These are phyloP conservation scores for Stellera chamaejasme DNA, from an alignment of 345 rosid genomes.

Conservation along the genomic window DNA sequence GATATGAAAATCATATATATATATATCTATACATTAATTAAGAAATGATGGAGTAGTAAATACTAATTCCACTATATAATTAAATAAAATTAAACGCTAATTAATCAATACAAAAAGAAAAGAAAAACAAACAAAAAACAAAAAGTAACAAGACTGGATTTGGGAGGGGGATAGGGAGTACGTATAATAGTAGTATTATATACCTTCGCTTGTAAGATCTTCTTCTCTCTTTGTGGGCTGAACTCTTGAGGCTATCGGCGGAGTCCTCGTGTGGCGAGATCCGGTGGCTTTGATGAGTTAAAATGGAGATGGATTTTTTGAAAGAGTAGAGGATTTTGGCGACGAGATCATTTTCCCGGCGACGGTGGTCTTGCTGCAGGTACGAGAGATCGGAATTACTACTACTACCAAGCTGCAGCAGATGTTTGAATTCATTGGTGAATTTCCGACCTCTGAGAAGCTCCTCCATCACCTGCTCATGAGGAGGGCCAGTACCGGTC, in stretches of 20 bases:
- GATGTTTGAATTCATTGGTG: constrained; percentile 11
- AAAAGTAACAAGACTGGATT: too few species aligned
- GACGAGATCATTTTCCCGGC: constrained; percentile 10
- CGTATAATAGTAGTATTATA: too few species aligned
- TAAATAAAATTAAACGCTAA: neutral
- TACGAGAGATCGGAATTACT: too few species aligned
- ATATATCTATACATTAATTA: too few species aligned
- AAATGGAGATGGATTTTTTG: constrained; percentile 15
- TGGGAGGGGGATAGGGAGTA: too few species aligned
- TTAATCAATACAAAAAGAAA: too few species aligned
- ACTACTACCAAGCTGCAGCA: neutral
- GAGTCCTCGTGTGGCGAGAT: constrained; percentile 25
- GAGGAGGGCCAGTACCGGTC: too few species aligned
- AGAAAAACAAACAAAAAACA: too few species aligned
- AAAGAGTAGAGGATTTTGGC: constrained; percentile 17
- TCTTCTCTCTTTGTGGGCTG: constrained; percentile 10
- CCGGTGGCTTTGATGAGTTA: constrained; percentile 1
- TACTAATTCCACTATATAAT: too few species aligned
- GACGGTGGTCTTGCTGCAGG: too few species aligned
- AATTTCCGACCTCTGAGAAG: constrained; percentile 20
- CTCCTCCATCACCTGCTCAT: constrained; percentile 13
- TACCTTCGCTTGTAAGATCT: constrained; percentile 31
- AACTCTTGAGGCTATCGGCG: constrained; percentile 18
- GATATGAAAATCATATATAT: too few species aligned
- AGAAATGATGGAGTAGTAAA: too few species aligned